Evolutionary conservation across 2,329 filamentous ascomycete genomes (phyloP).

Genomic region (Aspergillus thermomutatus): DNA sequence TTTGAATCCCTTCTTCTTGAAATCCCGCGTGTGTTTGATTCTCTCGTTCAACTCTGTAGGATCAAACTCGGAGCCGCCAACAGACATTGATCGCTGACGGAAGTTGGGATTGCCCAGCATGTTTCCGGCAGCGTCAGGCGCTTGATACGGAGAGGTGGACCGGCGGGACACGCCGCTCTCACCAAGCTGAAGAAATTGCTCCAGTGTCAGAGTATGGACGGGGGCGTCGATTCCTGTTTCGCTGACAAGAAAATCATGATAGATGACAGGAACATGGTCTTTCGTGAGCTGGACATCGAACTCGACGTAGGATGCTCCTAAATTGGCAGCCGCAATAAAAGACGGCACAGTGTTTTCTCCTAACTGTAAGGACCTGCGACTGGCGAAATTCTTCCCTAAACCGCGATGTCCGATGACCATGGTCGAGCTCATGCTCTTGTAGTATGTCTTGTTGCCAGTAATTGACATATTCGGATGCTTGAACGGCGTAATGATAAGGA

Average conservation of each 20-base stretch:
- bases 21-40: constrained; percentile 96
- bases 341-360: constrained; percentile 95
- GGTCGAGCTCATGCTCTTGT: constrained; percentile 85
- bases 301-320: constrained; percentile 73
- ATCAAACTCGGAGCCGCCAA: constrained; percentile 50
- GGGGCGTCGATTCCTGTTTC: constrained; percentile 97
- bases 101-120: constrained; percentile 13
- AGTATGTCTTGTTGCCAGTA: constrained; percentile 88
- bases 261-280: constrained; percentile 95
- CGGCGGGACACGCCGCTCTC: constrained; percentile 48
- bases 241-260: constrained; percentile 96
- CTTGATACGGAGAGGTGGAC: constrained; percentile 44
- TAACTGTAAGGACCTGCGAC: constrained; percentile 82
- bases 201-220: constrained; percentile 88
- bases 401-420: constrained; percentile 75
- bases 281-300: constrained; percentile 97
- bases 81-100: constrained; percentile 57
- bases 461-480: constrained; percentile 90
- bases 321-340: constrained; percentile 91
- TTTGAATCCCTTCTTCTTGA: constrained; percentile 93
- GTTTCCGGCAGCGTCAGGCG: constrained; percentile 9
- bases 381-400: constrained; percentile 83
- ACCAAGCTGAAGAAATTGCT: constrained; percentile 87
- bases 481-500: constrained; percentile 91
- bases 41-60: constrained; percentile 61